Evolutionary conservation across 139 green algal species (phyloP).

Genomic region (Chlorella sp.): DNA sequence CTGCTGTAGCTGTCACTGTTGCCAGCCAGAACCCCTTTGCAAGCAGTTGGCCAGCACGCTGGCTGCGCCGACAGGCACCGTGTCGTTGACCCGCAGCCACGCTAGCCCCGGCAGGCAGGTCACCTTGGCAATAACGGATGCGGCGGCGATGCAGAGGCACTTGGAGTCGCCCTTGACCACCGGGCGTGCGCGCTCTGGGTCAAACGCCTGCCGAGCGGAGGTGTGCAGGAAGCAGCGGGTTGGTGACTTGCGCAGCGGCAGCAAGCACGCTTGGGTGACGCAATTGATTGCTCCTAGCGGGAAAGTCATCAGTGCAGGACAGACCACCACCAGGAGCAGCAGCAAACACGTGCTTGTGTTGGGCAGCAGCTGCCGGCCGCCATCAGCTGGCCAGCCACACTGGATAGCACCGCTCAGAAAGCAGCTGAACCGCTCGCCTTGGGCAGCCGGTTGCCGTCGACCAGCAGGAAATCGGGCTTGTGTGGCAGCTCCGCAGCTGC

Average conservation of each 20-base stretch:
- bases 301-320: neutral
- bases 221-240: neutral
- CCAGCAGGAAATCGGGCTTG: conserved; percentile 64
- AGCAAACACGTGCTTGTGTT: neutral
- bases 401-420: neutral
- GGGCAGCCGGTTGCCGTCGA: conserved; percentile 82
- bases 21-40: too few relatives aligned
- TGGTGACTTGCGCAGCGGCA: neutral
- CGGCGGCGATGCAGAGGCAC: conserved; percentile 84
- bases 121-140: conserved; percentile 92
- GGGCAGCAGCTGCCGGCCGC: neutral
- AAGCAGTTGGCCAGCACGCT: too few relatives aligned
- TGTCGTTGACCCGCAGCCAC: too few relatives aligned
- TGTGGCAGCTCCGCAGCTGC: conserved; percentile 55
- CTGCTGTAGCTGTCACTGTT: neutral
- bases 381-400: neutral
- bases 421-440: conserved; percentile 4
- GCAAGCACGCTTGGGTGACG: too few relatives aligned
- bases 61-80: too few relatives aligned
- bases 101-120: neutral
- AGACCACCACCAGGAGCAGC: neutral
- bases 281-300: too few relatives aligned
- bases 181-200: conserved; percentile 35
- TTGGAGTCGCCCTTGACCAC: conserved; percentile 87
- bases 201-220: conserved; percentile 19